phyloP scores from a whole-genome alignment of 1,284 basidiomycete genomes.

The Erythrobasidium hasegawianum region DNA sequence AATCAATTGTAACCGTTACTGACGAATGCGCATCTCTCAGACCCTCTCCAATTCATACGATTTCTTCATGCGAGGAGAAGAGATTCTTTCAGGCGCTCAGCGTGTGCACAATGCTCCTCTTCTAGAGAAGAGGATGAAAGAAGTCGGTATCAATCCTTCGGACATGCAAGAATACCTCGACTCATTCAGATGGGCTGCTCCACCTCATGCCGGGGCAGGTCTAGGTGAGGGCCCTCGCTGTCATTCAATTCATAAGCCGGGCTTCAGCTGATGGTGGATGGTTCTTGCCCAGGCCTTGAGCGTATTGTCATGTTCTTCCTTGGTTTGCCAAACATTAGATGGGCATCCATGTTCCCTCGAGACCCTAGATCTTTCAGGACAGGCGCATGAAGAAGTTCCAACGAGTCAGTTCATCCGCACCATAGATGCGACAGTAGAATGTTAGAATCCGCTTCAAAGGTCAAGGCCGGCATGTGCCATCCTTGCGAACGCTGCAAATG shows the following conservation, averaged over 20 bases:
- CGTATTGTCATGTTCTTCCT: constrained; percentile 73
- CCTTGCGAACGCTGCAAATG: too few species aligned
- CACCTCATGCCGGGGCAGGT: constrained; percentile 65
- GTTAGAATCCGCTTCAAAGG: too few species aligned
- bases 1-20: too few species aligned
- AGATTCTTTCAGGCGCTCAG: constrained; percentile 95
- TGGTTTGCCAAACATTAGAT: constrained; percentile 90
- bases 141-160: constrained; percentile 43
- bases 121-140: constrained; percentile 54
- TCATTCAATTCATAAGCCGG: too few species aligned
- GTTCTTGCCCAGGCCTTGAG: constrained; percentile 64
- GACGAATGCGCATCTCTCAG: too few species aligned
- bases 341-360: constrained; percentile 86
- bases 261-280: not conserved
- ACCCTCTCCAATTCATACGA: constrained; percentile 96
- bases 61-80: constrained; percentile 99
- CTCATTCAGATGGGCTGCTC: constrained; percentile 88
- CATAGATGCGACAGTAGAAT: not conserved
- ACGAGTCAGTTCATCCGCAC: too few species aligned
- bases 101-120: constrained; percentile 76
- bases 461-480: too few species aligned
- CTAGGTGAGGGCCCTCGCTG: too few species aligned
- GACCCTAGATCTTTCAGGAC: constrained; percentile 48
- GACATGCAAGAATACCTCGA: constrained; percentile 83
- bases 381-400: too few species aligned